These are phyloP conservation scores for Penicillium brasilianum DNA, from an alignment of 2,329 filamentous ascomycete species.

Conservation along the genomic window DNA sequence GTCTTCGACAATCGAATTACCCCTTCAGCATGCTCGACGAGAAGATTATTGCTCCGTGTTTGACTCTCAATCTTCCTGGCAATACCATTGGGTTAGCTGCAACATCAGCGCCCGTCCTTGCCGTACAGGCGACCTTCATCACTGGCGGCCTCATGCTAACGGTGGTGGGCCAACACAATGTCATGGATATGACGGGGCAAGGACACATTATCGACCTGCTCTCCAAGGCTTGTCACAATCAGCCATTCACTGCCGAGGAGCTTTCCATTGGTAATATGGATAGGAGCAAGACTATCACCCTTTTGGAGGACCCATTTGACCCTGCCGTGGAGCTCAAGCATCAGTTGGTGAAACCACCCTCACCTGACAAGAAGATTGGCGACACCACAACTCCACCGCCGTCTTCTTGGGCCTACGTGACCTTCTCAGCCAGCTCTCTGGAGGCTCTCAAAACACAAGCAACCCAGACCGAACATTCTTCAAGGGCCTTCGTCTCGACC, in stretches of 20 bases:
- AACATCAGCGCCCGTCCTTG: constrained; percentile 48
- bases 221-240: constrained; percentile 52
- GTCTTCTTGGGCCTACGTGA: constrained; percentile 21
- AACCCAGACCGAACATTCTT: constrained; percentile 18
- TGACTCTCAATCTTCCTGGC: constrained; percentile 34
- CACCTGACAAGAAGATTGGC: background rate
- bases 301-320: constrained; percentile 46
- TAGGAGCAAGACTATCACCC: constrained; percentile 44
- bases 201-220: constrained; percentile 54
- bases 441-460: constrained; percentile 19
- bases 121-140: constrained; percentile 57
- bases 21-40: constrained; percentile 58
- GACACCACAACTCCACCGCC: background rate
- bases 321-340: constrained; percentile 45
- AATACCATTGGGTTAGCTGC: constrained; percentile 36
- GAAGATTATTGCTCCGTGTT: constrained; percentile 48
- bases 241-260: constrained; percentile 54
- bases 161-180: constrained; percentile 55
- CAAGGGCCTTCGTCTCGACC: constrained; percentile 53
- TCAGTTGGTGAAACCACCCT: constrained; percentile 37
- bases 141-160: constrained; percentile 57
- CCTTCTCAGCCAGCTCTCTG: constrained; percentile 15
- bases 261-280: constrained; percentile 49
- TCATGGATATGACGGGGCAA: constrained; percentile 59
- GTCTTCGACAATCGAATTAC: constrained; percentile 46